Conservation (phyloP, 1,284 basidiomycete genomes). For the Fistulinella cinereoalba region DNA sequence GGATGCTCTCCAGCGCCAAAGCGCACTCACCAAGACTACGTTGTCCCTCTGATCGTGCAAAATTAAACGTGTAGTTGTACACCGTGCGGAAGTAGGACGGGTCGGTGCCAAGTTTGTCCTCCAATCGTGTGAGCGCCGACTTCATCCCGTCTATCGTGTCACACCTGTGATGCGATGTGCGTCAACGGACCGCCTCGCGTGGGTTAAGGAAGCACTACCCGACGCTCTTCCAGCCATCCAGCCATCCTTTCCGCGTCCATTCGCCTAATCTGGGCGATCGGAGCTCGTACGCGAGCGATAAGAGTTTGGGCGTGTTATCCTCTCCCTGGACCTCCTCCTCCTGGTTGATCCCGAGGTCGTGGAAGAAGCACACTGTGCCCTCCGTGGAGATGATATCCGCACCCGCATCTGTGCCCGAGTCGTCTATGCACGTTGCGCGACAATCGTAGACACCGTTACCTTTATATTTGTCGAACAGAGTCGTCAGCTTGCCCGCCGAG, state of each 20-base stretch:
- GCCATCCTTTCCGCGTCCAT: conserved; percentile 76
- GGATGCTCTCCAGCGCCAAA: neutral
- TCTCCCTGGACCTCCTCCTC: conserved; percentile 59
- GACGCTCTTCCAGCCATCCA: conserved; percentile 75
- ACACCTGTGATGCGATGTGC: conserved; percentile 42
- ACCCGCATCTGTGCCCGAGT: conserved; percentile 46
- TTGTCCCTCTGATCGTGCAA: conserved; percentile 76
- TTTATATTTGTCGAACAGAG: conserved; percentile 78
- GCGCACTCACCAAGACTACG: conserved; percentile 60
- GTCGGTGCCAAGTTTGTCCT: conserved; percentile 65
- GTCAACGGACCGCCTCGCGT: conserved; percentile 6
- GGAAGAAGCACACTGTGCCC: conserved; percentile 72
- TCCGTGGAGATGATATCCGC: conserved; percentile 64
- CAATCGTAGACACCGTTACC: no score
- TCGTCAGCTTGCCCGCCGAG: conserved; percentile 57
- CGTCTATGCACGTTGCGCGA: neutral
- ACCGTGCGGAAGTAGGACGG: conserved; percentile 80
- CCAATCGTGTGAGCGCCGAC: conserved; percentile 53
- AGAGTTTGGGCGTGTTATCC: conserved; percentile 68
- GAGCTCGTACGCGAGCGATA: conserved; percentile 75
- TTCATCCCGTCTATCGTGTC: conserved; percentile 75
- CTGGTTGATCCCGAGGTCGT: conserved; percentile 27
- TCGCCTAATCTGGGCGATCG: conserved; percentile 71
- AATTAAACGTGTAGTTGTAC: conserved; percentile 87
- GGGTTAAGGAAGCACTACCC: conserved; percentile 43